phyloP scores from a whole-genome alignment of 2,329 filamentous ascomycete genomes.

The Colletotrichum sublineola region DNA sequence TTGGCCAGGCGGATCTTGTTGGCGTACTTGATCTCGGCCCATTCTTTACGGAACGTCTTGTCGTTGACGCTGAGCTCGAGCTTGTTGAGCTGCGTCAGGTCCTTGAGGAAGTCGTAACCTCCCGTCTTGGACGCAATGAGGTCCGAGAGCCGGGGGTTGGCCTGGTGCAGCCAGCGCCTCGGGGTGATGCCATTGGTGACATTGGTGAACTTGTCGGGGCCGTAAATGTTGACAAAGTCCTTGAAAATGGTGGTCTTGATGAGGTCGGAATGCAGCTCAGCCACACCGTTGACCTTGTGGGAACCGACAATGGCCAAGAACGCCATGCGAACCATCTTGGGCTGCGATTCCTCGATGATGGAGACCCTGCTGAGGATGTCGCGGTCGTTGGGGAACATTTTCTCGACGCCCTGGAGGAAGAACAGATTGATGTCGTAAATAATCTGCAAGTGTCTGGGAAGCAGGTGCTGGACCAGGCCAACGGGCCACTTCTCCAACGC shows the following conservation, averaged over 20 bases:
- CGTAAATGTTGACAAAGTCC: constrained; percentile 96
- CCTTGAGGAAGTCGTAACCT: constrained; percentile 88
- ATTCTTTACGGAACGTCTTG: constrained; percentile 91
- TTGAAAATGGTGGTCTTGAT: constrained; percentile 99
- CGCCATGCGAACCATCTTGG: constrained; percentile 99
- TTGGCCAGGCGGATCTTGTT: constrained; percentile 95
- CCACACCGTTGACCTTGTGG: constrained; percentile 99
- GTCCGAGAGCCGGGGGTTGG: constrained; percentile 91
- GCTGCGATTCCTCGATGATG: constrained; percentile 96
- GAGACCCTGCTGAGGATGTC: constrained; percentile 91
- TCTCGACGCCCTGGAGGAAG: constrained; percentile 93
- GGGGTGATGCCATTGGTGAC: constrained; percentile 99
- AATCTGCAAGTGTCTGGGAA: constrained; percentile 94
- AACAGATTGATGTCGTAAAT: constrained; percentile 98
- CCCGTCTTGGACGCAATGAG: constrained; percentile 92
- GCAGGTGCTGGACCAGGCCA: constrained; percentile 88
- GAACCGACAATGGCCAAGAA: constrained; percentile 95
- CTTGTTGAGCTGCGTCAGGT: constrained; percentile 87
- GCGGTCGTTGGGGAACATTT: constrained; percentile 88
- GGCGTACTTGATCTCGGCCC: constrained; percentile 95
- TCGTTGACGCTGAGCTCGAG: constrained; percentile 88
- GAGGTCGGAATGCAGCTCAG: constrained; percentile 95
- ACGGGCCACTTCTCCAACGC: constrained; percentile 99
- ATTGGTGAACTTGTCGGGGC: constrained; percentile 97
- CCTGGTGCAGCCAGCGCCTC: constrained; percentile 95